Evolutionary conservation across 1,284 basidiomycete genomes (phyloP), one percentile per base, ranked within the genome.

Genomic region (Inonotus obliquus): DNA sequence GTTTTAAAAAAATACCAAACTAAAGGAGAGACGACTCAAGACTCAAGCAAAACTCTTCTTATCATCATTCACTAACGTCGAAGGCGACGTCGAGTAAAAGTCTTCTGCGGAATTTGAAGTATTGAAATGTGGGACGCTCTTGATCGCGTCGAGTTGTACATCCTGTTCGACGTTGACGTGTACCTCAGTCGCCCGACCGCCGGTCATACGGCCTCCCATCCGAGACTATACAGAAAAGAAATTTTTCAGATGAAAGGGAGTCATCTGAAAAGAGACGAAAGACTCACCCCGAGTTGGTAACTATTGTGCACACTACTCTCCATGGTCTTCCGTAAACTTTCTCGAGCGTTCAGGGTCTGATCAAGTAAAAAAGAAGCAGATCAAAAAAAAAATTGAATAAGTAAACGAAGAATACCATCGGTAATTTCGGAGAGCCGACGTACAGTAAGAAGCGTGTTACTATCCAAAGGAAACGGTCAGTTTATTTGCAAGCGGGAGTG

Each of bases 91-190:
- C 19, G 60, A 49, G 37, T 61, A 61, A 21, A 57, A 37, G 9
- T 61, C 60, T 2, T 61, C 60, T 10, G 54, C 59, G 0, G 60
- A 61, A 7, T 39, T 35, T 11, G 21, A 35, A 44, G 52, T 54
- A n/a, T 29, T 54, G 29, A 61, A 55, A 6, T 56, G 17, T 6
- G 54, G 44, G 21, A 49, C 38, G 21, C 54, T 25, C 37, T 61
- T 61, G 23, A 60, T 41, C 23, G 41, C 44, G 13, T 61, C 60
- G 6, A 61, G 29, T 27, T 51, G 54, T 35, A 61, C 54, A 21
- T 61, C 60, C 48, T 61, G 60, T 23, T 61, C 60, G 44, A 61
- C 60, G 27, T 61, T 61, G 54, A 61, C 35, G 54, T 56, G 60
- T 6, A 61, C 60, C 35, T 61, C 60, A 14, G 60, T 61, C 47